Percentiles rank a stretch among this genome's conserved stretches.
phyloP scores from a whole-genome alignment of 148 eudicot genomes.

The Rhododendron ovatum region DNA sequence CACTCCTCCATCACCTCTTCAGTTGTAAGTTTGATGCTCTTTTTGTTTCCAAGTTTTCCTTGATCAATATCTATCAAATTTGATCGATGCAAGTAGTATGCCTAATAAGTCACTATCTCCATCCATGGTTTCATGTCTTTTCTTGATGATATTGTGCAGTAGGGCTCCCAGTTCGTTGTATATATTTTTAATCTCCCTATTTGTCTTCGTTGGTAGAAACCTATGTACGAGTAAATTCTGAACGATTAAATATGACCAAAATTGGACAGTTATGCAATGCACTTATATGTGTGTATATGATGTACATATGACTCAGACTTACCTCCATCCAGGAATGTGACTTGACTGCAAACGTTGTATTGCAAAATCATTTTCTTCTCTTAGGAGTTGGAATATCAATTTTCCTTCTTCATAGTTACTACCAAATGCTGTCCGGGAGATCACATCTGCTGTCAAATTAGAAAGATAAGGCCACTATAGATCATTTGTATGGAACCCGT shows the following conservation, averaged over 20 bases:
- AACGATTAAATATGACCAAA: neutral
- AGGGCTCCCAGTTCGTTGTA: conserved; percentile 3
- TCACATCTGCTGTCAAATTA: no score
- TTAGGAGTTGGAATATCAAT: no score
- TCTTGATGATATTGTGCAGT: conserved; percentile 9
- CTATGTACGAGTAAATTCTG: neutral
- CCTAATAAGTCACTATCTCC: neutral
- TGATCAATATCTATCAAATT: neutral
- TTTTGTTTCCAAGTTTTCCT: neutral
- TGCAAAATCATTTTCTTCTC: no score
- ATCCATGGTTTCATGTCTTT: conserved; percentile 2
- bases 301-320: neutral
- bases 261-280: neutral
- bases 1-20: conserved; percentile 11
- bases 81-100: neutral
- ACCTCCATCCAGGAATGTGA: conserved; percentile 39
- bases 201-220: conserved; percentile 31
- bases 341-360: conserved; percentile 13
- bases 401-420: no score
- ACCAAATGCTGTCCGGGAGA: no score
- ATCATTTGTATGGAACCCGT: no score
- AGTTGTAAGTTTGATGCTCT: neutral
- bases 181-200: conserved; percentile 19
- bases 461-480: no score
- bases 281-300: neutral